phyloP scores from a whole-genome alignment of 768 basidiomycete genomes.

The Suillus paluster region DNA sequence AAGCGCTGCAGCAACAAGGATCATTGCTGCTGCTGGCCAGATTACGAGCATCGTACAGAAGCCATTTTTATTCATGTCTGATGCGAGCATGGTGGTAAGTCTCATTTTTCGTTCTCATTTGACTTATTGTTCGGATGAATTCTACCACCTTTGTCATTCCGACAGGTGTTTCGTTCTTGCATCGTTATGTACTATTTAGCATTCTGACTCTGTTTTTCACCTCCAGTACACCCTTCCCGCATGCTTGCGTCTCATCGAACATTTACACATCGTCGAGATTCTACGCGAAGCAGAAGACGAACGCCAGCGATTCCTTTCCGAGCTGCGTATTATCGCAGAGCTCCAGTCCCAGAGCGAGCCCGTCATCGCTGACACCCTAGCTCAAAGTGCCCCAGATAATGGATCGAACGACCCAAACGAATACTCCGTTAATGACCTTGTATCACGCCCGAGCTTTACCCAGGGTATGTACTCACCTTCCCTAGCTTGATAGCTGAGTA shows the following conservation, averaged over 20 bases:
- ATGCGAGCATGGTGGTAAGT: constrained; percentile 72
- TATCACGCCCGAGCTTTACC: not conserved
- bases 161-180: too few relatives aligned
- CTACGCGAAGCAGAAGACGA: constrained; percentile 63
- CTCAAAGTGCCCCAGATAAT: not conserved
- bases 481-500: too few relatives aligned
- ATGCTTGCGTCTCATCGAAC: constrained; percentile 74
- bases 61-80: constrained; percentile 74
- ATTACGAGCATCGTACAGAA: constrained; percentile 64
- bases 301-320: constrained; percentile 49
- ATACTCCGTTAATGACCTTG: not conserved
- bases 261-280: constrained; percentile 71
- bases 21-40: constrained; percentile 74
- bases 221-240: constrained; percentile 73
- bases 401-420: not conserved
- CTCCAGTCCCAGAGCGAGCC: not conserved
- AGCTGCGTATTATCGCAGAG: constrained; percentile 16
- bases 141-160: not conserved
- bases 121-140: too few relatives aligned
- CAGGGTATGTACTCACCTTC: constrained; percentile 10
- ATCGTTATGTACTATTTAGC: not conserved
- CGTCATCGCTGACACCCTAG: not conserved
- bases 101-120: constrained; percentile 3
- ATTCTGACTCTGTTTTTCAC: not conserved
- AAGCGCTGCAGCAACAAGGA: constrained; percentile 60